Evolutionary conservation across 176 grass and related monocot genomes (phyloP).

Genomic region (Carex myosuroides): DNA sequence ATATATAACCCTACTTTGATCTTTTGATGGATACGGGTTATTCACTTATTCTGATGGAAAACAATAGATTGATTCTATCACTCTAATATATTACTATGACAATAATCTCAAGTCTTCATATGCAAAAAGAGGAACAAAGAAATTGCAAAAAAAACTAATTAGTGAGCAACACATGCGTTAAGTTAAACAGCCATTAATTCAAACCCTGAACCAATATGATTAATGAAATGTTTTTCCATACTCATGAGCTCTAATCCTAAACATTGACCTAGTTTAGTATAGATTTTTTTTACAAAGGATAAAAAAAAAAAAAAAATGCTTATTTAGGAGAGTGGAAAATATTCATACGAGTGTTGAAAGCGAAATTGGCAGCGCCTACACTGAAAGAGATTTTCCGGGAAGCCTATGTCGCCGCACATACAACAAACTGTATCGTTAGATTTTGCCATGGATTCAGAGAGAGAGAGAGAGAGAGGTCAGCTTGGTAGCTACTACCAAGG

Average conservation of each 20-base stretch:
- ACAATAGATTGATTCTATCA: neutral
- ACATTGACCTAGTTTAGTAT: neutral
- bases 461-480: neutral
- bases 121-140: neutral
- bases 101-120: neutral
- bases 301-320: neutral
- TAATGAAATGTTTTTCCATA: neutral
- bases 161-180: neutral
- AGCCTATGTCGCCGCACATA: conserved; percentile 98
- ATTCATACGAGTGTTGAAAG: conserved; percentile 84
- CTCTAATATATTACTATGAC: neutral
- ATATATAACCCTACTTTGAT: neutral
- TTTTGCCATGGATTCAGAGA: conserved; percentile 28
- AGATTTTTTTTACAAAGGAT: neutral
- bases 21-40: neutral
- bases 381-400: conserved; percentile 94
- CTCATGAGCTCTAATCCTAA: neutral
- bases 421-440: conserved; percentile 50
- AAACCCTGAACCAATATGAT: neutral
- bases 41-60: neutral
- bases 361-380: conserved; percentile 73
- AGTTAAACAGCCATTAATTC: neutral
- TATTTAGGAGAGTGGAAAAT: neutral
- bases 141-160: neutral
- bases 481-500: too few species aligned